phyloP scores from a whole-genome alignment of 1,139 yeast species.

The Candida dubliniensis region DNA sequence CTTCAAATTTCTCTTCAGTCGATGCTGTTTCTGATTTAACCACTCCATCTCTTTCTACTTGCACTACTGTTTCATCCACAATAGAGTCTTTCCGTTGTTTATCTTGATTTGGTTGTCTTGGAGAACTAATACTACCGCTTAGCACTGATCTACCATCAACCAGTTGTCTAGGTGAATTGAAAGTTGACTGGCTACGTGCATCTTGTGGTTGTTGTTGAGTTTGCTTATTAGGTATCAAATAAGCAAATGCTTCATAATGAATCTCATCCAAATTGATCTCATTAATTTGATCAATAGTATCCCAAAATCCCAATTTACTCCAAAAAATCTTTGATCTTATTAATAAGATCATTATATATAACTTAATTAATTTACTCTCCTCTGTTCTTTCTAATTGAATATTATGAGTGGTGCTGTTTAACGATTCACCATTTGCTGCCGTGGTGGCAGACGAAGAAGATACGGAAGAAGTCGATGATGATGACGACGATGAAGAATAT shows the following conservation, averaged over 20 bases:
- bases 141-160: not conserved
- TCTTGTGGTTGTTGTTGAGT: not conserved
- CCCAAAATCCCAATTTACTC: conserved; percentile 79
- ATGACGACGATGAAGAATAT: no score
- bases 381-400: conserved; percentile 19
- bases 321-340: conserved; percentile 61
- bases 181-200: not conserved
- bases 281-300: conserved; percentile 33
- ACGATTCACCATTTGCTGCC: conserved; percentile 9
- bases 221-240: conserved; percentile 10
- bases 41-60: not conserved
- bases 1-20: not conserved
- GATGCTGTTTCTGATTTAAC: not conserved
- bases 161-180: not conserved
- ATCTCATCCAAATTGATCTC: conserved; percentile 33
- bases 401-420: conserved; percentile 12
- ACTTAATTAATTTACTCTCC: conserved; percentile 27
- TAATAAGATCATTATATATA: conserved; percentile 28
- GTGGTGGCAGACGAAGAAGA: conserved; percentile 4
- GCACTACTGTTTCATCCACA: not conserved
- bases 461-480: not conserved
- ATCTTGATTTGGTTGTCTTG: no score
- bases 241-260: conserved; percentile 22
- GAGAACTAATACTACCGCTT: no score
- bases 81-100: not conserved